Base-by-base conservation (phyloP, 768 basidiomycete genomes). In the Sporobolomyces pararoseus region DNA sequence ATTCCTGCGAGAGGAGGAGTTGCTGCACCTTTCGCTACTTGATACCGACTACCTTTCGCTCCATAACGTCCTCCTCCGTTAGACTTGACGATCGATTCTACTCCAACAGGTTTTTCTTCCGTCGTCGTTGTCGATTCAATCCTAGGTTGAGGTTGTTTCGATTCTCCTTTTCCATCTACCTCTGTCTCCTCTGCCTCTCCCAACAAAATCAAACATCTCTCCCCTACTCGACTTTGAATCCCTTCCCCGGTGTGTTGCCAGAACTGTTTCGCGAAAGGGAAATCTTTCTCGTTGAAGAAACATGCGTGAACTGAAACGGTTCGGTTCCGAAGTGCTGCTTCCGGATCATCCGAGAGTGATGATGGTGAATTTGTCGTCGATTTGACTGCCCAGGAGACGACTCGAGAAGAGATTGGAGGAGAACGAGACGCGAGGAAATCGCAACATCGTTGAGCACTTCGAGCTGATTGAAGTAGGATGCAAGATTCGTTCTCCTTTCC, bases 161-260 rank as follows among this genome's bases (percentile, higher is more conserved):
- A 54, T 19, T 37, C 27, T 9, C 50, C 69, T 16, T 53, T 32
- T 34, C 52, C 63, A n/a, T 71, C 66, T 14, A 53, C 53, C 17
- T 72, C 63, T 16, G 75, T 71, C 25, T 61, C 59, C 25, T 61
- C 59, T 4, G 59, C 59, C 34, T 84, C 84, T 0, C 86, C 84
- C 2, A 93, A 82, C 75, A 91, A 81, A 34, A 86, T 82, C 50
- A 98, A 82, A 77, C 89, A 92, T 66, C 86, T 83, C 68, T 93
- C 91, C 6, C 92, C 92, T 25, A 89, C 80, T 10, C 95, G 87
- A 69, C 90, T 92, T 4, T 89, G 91, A 47, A 99, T 87, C 1
- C 94, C 93, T 67, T 89, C 81, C 0, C 95, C 95, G 0, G 89
- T 86, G 78, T 97, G 95, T 75, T 97, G 94, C 95, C 95, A 98